These are phyloP conservation scores for Malassezia slooffiae DNA, from an alignment of 1,284 basidiomycete genomes.

Conservation along the genomic window DNA sequence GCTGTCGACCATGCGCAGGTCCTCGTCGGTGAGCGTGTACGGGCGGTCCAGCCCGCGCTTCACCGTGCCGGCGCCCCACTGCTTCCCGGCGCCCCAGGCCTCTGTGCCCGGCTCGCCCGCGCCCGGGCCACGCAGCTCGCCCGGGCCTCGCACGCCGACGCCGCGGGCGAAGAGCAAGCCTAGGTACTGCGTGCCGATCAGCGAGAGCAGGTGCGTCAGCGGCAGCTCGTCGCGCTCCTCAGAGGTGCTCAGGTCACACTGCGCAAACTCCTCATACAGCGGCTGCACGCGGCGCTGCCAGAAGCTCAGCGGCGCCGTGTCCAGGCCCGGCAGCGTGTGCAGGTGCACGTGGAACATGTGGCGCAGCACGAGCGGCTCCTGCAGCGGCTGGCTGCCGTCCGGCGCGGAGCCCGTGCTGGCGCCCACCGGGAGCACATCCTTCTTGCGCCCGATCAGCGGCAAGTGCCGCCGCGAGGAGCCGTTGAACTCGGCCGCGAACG, in stretches of 20 bases:
- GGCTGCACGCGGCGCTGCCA: slow-evolving; percentile 42
- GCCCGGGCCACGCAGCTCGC: slow-evolving; percentile 39
- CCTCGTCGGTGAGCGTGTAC: slow-evolving; percentile 21
- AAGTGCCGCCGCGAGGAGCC: slow-evolving; percentile 11
- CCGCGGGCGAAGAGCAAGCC: slow-evolving; percentile 40
- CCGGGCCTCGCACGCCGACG: slow-evolving; percentile 37
- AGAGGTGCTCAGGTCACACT: slow-evolving; percentile 32
- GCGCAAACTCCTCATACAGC: slow-evolving; percentile 37
- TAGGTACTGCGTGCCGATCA: slow-evolving; percentile 34
- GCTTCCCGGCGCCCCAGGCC: slow-evolving; percentile 42
- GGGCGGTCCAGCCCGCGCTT: slow-evolving; percentile 44
- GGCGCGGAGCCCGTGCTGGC: too few relatives aligned
- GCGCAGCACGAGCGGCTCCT: slow-evolving; percentile 37
- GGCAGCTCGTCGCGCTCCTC: slow-evolving; percentile 34
- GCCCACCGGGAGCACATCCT: too few relatives aligned
- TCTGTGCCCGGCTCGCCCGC: slow-evolving; percentile 36
- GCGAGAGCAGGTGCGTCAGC: slow-evolving; percentile 31
- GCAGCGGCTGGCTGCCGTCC: slow-evolving; percentile 17
- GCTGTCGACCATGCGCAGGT: slow-evolving; percentile 28
- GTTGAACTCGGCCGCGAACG: slow-evolving; percentile 16
- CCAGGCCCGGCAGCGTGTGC: slow-evolving; percentile 33
- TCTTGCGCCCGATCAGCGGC: slow-evolving; percentile 31
- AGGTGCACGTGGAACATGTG: slow-evolving; percentile 43
- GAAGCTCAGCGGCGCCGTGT: slow-evolving; percentile 33
- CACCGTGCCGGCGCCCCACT: slow-evolving; percentile 45